Evolutionary conservation across 352 stramenopile species (phyloP).

Genomic region (Phytophthora pluvialis): DNA sequence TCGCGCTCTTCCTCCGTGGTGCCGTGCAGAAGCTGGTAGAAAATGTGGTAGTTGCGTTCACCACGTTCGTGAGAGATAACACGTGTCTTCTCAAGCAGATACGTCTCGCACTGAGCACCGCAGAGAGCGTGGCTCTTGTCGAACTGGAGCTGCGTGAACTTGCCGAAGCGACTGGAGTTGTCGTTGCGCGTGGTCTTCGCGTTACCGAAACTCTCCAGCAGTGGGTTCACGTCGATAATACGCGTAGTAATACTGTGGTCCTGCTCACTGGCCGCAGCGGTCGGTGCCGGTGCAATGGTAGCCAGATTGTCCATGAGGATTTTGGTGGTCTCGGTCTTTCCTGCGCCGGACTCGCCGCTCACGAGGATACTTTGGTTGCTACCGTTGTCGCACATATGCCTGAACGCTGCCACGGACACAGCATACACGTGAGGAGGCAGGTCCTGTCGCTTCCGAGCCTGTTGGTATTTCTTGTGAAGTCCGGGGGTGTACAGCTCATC

Average conservation of each 20-base stretch:
- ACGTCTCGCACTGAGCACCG: constrained; percentile 94
- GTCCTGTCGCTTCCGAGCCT: constrained; percentile 43
- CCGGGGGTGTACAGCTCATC: constrained; percentile 78
- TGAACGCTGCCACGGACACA: constrained; percentile 71
- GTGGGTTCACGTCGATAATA: constrained; percentile 97
- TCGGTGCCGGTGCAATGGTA: constrained; percentile 56
- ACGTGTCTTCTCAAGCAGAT: constrained; percentile 96
- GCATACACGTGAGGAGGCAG: constrained; percentile 79
- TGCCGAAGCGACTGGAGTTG: constrained; percentile 96
- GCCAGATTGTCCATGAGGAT: constrained; percentile 90
- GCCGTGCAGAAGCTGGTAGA: constrained; percentile 91
- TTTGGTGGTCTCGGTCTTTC: constrained; percentile 95
- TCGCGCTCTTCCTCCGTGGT: constrained; percentile 48
- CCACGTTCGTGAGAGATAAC: constrained; percentile 91
- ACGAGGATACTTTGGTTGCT: constrained; percentile 90
- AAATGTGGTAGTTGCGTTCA: constrained; percentile 97
- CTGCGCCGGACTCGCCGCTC: constrained; percentile 88
- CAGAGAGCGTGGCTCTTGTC: constrained; percentile 71
- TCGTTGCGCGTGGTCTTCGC: constrained; percentile 97
- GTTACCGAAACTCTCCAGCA: constrained; percentile 99
- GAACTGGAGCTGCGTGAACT: constrained; percentile 97
- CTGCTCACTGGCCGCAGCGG: constrained; percentile 13
- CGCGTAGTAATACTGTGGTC: constrained; percentile 71
- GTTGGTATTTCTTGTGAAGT: constrained; percentile 72
- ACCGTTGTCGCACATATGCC: constrained; percentile 57